Percentiles rank a stretch among this genome's conserved stretches.
Evolutionary conservation across 106 monocot species (phyloP).

Genomic region (Narthecium ossifragum): DNA sequence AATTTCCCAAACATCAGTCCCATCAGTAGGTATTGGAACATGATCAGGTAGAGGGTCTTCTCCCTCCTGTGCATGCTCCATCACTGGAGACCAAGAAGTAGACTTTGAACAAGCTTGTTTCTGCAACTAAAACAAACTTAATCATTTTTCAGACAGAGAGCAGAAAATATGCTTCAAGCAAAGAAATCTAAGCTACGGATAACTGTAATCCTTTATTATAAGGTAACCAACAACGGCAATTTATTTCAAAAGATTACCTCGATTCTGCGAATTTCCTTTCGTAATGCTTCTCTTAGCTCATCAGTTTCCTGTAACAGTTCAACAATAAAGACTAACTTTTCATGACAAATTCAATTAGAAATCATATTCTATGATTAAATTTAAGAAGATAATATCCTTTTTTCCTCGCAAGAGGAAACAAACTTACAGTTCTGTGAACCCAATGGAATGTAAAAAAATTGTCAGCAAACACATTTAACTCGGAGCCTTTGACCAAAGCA

Average conservation of each 20-base stretch:
- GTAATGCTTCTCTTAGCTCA: slow-evolving; percentile 45
- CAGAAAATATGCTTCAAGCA: neutral
- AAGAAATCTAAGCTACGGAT: neutral
- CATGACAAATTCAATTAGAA: neutral
- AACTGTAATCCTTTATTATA: neutral
- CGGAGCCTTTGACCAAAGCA: no score
- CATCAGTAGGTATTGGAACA: slow-evolving; percentile 80
- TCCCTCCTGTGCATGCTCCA: slow-evolving; percentile 36
- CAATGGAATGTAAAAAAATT: neutral
- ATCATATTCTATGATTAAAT: no score
- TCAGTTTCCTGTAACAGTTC: slow-evolving; percentile 57
- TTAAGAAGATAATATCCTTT: no score
- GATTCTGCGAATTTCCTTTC: slow-evolving; percentile 56
- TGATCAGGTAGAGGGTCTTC: slow-evolving; percentile 23
- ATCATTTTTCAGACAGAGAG: neutral
- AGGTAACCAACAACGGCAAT: neutral
- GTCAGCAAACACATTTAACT: no score
- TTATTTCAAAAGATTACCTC: slow-evolving; percentile 33
- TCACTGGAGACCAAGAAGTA: slow-evolving; percentile 33
- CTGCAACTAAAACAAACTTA: slow-evolving; percentile 25
- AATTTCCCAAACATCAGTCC: slow-evolving; percentile 89
- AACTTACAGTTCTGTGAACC: neutral
- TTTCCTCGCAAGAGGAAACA: no score
- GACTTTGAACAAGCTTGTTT: slow-evolving; percentile 34
- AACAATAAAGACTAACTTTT: neutral